Base-by-base conservation (phyloP, 139 green algal species). In the Volvox reticuliferus region DNA sequence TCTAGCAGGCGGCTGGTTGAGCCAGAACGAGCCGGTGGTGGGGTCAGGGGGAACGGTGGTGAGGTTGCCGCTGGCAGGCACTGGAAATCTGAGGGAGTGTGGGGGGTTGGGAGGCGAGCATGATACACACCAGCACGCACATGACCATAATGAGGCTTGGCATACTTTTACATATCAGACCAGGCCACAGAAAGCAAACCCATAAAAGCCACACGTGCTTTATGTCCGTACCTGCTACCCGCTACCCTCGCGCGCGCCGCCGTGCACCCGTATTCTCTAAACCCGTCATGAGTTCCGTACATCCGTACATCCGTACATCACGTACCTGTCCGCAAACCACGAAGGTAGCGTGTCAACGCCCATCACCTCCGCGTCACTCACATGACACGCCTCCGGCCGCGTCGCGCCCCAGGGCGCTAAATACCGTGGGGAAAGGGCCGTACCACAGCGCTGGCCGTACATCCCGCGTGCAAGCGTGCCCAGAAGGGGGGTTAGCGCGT, bases 381-480 rank as follows among this genome's bases (percentile, higher is more conserved):
- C 36, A 33, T 91, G 88, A 33, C 88, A 91, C 5, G 78, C 88
- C 88, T 91, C 88, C 44, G 78, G 78, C 13, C 88, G 62, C 24
- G 83, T 80, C n/a, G 67, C 35, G 24, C 55, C 88, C 65, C 63
- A 91, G 22, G 88, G 78, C 2, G 5, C 37, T 37, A 91, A 79
- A n/a, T 67, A 91, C 30, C 13, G 9, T 2, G 12, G 1, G 0
- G n/a, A 50, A 62, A 91, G 78, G 1, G 78, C 88, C 62, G 33
- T 44, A n/a, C 88, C 88, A 50, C 88, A 91, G 17, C 88, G 78
- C 77, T 91, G 88, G n/a, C 88, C 88, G 67, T 91, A 91, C 77
- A 91, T 24, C 22, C 78, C 81, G 63, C 88, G 88, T 9, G 88
- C 63, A 32, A 91, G 33, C 26, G 36, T 65, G 0, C 88, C 88